A percentile compares a stretch with the other conserved stretches of the same genome.
phyloP scores from a whole-genome alignment of 495 filamentous ascomycete species.

The Talaromyces proteolyticus region DNA sequence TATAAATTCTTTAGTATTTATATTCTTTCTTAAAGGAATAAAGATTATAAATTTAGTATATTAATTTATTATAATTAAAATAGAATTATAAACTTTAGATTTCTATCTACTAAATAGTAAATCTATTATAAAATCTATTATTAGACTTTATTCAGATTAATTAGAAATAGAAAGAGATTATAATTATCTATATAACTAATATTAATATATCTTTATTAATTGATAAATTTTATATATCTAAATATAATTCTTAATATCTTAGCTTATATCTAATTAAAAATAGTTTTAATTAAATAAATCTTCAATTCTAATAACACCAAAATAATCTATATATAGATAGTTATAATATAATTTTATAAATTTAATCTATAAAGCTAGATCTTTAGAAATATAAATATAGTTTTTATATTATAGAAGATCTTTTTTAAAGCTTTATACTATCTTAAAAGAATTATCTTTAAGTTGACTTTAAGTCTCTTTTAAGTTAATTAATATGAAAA shows the following conservation, averaged over 20 bases:
- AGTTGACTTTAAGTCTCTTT: not conserved
- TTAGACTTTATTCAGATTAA: not conserved
- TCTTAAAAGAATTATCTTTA: not conserved
- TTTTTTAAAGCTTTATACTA: not conserved
- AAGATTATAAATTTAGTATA: not conserved
- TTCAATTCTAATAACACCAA: not conserved
- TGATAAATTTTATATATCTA: not conserved
- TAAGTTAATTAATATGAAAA: not conserved
- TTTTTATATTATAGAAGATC: not conserved
- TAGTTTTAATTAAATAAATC: not conserved
- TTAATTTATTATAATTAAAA: not conserved
- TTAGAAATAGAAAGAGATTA: too few species aligned
- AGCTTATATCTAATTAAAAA: not conserved
- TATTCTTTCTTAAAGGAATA: not conserved
- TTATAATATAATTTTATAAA: not conserved
- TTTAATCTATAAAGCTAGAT: not conserved
- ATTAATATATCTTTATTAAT: not conserved
- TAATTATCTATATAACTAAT: not conserved
- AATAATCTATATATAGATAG: not conserved
- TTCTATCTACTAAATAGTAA: not conserved
- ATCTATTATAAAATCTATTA: not conserved
- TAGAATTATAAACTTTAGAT: not conserved
- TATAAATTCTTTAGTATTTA: constrained; percentile 2
- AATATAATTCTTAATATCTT: not conserved
- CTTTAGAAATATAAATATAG: not conserved